Conservation (phyloP, 2,329 filamentous ascomycete species). For the Aspergillus awamori region DNA sequence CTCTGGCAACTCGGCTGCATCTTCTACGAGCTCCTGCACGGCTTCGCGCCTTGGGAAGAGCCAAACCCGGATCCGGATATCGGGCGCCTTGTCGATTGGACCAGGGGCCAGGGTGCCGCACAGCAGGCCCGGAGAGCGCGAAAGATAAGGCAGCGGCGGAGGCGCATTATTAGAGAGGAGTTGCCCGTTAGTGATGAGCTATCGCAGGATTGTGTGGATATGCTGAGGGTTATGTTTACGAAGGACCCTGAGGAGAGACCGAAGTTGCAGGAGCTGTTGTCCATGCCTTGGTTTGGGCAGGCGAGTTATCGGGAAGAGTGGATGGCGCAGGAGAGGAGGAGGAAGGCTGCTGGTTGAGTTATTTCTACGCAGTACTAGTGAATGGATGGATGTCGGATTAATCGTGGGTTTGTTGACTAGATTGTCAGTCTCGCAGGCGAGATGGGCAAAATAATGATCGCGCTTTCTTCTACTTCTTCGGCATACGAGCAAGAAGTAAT, state of each 20-base stretch:
- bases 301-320: too few relatives aligned
- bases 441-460: too few relatives aligned
- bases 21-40: constrained; percentile 36
- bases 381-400: too few relatives aligned
- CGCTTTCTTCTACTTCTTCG: not conserved
- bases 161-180: constrained; percentile 8
- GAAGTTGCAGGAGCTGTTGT: constrained; percentile 20
- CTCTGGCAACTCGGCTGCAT: constrained; percentile 35
- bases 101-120: too few relatives aligned
- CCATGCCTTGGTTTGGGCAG: constrained; percentile 2
- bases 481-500: not conserved
- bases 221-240: constrained; percentile 28
- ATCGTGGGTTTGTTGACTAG: too few relatives aligned
- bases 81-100: not conserved
- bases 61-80: constrained; percentile 14
- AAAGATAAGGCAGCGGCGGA: not conserved
- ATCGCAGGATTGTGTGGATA: constrained; percentile 37
- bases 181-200: constrained; percentile 30
- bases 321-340: not conserved
- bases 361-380: too few relatives aligned
- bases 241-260: constrained; percentile 28
- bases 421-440: not conserved
- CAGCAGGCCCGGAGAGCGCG: not conserved
- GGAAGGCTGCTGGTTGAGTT: too few relatives aligned
- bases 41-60: constrained; percentile 37